A percentile compares a stretch with the other conserved stretches of the same genome.
These are phyloP conservation scores for Scheffersomyces insectosa DNA, from an alignment of 1,139 yeast species.

Conservation along the genomic window DNA sequence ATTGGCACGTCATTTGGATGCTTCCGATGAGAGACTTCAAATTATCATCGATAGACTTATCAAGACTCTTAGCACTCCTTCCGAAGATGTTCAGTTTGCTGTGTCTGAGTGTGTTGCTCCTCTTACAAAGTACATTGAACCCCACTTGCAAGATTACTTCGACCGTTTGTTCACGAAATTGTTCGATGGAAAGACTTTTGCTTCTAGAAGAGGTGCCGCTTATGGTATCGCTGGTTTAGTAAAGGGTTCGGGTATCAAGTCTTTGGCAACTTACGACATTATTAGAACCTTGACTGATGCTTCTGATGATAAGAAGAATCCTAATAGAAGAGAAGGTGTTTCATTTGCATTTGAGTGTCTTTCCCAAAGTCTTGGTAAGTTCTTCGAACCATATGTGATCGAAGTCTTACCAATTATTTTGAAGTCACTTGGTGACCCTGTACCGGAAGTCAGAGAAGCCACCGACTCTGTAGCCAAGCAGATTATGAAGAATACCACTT, in stretches of 20 bases:
- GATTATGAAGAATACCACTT: constrained; percentile 89
- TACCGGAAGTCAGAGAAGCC: constrained; percentile 84
- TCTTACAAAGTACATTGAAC: constrained; percentile 60
- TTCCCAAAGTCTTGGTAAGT: constrained; percentile 70
- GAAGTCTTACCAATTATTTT: constrained; percentile 83
- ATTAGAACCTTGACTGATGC: constrained; percentile 80
- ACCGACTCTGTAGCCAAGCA: constrained; percentile 84
- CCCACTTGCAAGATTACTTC: constrained; percentile 52
- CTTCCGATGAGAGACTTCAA: constrained; percentile 62
- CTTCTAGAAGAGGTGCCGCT: constrained; percentile 88
- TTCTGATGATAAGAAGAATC: constrained; percentile 80
- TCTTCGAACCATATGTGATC: constrained; percentile 91
- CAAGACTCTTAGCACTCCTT: constrained; percentile 79
- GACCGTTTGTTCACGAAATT: constrained; percentile 60
- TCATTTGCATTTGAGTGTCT: constrained; percentile 84
- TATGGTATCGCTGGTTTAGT: constrained; percentile 93
- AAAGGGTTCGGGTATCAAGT: constrained; percentile 82
- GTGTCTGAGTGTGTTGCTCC: constrained; percentile 86
- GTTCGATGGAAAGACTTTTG: constrained; percentile 50
- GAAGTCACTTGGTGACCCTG: constrained; percentile 79
- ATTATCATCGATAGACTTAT: constrained; percentile 70
- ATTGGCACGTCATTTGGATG: constrained; percentile 74
- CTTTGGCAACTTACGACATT: constrained; percentile 74
- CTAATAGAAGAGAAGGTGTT: constrained; percentile 81
- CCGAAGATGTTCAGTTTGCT: constrained; percentile 86